A percentile compares a stretch with the other conserved stretches of the same genome.
Conservation (phyloP, 768 basidiomycete genomes). For the Boletus sp. region DNA sequence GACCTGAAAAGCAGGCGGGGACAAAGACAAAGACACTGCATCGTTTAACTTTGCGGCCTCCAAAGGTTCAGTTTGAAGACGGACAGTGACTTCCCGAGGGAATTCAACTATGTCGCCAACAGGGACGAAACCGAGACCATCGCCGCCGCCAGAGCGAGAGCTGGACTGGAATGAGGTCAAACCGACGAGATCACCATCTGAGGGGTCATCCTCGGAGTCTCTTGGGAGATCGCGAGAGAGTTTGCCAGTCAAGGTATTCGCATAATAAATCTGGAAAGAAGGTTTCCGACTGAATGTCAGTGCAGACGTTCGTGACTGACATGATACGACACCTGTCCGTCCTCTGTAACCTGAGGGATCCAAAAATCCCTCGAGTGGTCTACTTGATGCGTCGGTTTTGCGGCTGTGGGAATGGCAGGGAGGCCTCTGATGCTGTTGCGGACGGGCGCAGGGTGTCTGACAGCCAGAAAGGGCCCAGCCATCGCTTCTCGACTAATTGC, state of each 20-base stretch:
- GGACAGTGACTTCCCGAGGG: not conserved
- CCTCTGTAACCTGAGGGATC: conserved; percentile 80
- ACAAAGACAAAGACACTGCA: not conserved
- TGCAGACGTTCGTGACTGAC: not conserved
- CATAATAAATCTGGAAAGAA: conserved; percentile 76
- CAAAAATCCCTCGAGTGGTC: conserved; percentile 67
- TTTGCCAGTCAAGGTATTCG: conserved; percentile 81
- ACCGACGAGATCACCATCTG: conserved; percentile 55
- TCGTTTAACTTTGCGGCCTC: not conserved
- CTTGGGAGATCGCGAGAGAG: conserved; percentile 77
- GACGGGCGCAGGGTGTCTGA: not conserved
- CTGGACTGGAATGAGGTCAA: conserved; percentile 48
- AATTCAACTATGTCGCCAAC: conserved; percentile 16
- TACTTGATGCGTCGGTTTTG: conserved; percentile 1
- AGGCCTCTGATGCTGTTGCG: conserved; percentile 29
- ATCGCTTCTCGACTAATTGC: conserved; percentile 16
- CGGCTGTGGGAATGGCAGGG: conserved; percentile 23
- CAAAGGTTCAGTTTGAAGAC: not conserved
- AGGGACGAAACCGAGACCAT: conserved; percentile 42
- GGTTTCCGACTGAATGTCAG: not conserved
- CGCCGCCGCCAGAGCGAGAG: conserved; percentile 47
- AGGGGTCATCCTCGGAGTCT: conserved; percentile 56
- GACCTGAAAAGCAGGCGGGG: not conserved
- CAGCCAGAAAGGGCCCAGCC: conserved; percentile 10
- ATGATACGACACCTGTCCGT: conserved; percentile 65